phyloP scores from a whole-genome alignment of 148 eudicot genomes.

The Cornus kousa region DNA sequence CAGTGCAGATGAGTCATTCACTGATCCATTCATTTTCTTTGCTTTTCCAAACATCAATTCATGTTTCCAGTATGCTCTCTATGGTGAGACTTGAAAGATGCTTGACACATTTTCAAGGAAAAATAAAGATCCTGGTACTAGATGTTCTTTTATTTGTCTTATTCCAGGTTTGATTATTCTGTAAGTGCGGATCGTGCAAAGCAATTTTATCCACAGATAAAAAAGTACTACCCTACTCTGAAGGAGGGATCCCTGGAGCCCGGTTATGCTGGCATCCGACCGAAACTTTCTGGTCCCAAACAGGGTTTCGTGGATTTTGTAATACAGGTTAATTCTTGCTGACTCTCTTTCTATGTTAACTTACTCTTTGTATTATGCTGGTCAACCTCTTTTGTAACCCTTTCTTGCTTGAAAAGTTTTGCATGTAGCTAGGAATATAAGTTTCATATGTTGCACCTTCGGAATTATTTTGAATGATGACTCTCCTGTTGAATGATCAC shows the following conservation, averaged over 20 bases:
- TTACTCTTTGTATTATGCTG: background rate
- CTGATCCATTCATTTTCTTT: background rate
- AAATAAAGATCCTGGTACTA: background rate
- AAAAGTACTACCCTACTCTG: conserved; percentile 74
- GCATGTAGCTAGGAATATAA: background rate
- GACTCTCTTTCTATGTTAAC: background rate
- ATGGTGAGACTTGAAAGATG: background rate
- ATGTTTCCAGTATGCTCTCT: background rate
- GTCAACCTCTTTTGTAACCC: background rate
- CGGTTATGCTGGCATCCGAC: conserved; percentile 84
- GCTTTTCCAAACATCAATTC: background rate
- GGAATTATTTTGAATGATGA: too few species aligned
- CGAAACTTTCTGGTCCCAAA: conserved; percentile 77
- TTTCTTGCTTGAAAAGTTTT: background rate
- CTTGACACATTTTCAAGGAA: background rate
- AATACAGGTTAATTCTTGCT: conserved; percentile 52
- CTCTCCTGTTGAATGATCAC: too few species aligned
- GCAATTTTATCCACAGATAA: conserved; percentile 68
- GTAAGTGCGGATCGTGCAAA: conserved; percentile 53
- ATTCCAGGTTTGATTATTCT: conserved; percentile 77
- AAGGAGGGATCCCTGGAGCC: conserved; percentile 79
- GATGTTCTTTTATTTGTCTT: background rate
- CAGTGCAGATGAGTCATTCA: background rate
- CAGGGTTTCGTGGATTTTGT: conserved; percentile 68
- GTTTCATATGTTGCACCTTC: background rate